Conservation (phyloP, 331 rosid genomes). For the Acacia concinna region DNA sequence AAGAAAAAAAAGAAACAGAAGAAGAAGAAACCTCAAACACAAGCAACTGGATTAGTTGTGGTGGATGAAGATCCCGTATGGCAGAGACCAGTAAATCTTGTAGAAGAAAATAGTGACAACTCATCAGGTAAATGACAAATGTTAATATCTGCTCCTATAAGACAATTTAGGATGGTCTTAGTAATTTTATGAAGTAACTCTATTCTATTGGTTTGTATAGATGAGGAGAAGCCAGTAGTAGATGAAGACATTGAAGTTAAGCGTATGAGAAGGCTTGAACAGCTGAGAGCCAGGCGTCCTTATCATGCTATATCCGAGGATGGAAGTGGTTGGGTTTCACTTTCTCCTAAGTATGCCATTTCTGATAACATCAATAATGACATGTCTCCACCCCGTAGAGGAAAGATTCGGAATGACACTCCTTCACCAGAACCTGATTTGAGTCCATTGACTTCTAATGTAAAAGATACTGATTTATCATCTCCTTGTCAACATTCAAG, state of each 20-base stretch:
- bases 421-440: constrained; percentile 58
- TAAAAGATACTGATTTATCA: constrained; percentile 51
- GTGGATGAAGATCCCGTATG: constrained; percentile 86
- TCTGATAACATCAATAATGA: constrained; percentile 36
- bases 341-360: constrained; percentile 45
- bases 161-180: not conserved
- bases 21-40: constrained; percentile 45
- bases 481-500: constrained; percentile 43
- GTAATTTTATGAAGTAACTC: not conserved
- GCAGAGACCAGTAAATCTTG: constrained; percentile 73
- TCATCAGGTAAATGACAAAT: constrained; percentile 39
- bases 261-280: constrained; percentile 85
- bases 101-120: constrained; percentile 41
- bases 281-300: constrained; percentile 64
- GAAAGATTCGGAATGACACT: constrained; percentile 57
- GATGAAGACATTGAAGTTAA: constrained; percentile 89
- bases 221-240: constrained; percentile 69
- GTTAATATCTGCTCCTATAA: constrained; percentile 13
- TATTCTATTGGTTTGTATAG: constrained; percentile 34
- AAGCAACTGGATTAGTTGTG: constrained; percentile 57
- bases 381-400: constrained; percentile 67
- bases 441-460: constrained; percentile 34
- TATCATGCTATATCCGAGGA: constrained; percentile 77
- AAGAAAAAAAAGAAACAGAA: constrained; percentile 44
- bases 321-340: constrained; percentile 96